A percentile compares a stretch with the other conserved stretches of the same genome.
phyloP scores from a whole-genome alignment of 1,284 basidiomycete species.

The Hortiboletus rubellus region DNA sequence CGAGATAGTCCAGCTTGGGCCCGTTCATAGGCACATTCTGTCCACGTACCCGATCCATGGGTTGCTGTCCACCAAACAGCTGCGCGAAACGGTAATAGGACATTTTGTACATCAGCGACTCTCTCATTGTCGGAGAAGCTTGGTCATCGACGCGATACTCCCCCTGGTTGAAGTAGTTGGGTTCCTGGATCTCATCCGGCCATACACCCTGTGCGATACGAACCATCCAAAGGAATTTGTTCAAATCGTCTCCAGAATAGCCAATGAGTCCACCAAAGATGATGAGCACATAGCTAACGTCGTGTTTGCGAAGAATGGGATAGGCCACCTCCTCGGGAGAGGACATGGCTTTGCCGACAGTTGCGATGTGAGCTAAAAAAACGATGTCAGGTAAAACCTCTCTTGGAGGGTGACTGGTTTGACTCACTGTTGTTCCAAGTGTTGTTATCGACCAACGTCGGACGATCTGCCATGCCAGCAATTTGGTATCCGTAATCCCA shows the following conservation, averaged over 20 bases:
- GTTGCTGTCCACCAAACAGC: slow-evolving; percentile 76
- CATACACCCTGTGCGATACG: slow-evolving; percentile 97
- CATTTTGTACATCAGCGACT: slow-evolving; percentile 99
- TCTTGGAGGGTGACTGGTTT: background rate
- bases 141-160: slow-evolving; percentile 93
- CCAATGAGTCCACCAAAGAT: slow-evolving; percentile 98
- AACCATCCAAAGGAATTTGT: slow-evolving; percentile 99
- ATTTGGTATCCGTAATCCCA: slow-evolving; percentile 99
- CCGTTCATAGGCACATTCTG: slow-evolving; percentile 76
- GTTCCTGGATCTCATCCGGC: slow-evolving; percentile 97
- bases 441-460: slow-evolving; percentile 99
- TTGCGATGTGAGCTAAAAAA: slow-evolving; percentile 83
- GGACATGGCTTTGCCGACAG: slow-evolving; percentile 97
- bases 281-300: slow-evolving; percentile 96
- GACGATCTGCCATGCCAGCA: slow-evolving; percentile 96
- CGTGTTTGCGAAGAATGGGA: slow-evolving; percentile 95
- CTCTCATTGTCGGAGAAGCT: slow-evolving; percentile 90
- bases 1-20: slow-evolving; percentile 86
- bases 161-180: slow-evolving; percentile 92
- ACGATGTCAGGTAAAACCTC: slow-evolving; percentile 7
- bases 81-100: slow-evolving; percentile 93
- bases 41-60: slow-evolving; percentile 80
- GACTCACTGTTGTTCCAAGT: slow-evolving; percentile 99
- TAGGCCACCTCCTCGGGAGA: slow-evolving; percentile 94
- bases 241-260: slow-evolving; percentile 99